Evolutionary conservation across 768 basidiomycete species (phyloP).

Genomic region (Exsudoporus frostii): DNA sequence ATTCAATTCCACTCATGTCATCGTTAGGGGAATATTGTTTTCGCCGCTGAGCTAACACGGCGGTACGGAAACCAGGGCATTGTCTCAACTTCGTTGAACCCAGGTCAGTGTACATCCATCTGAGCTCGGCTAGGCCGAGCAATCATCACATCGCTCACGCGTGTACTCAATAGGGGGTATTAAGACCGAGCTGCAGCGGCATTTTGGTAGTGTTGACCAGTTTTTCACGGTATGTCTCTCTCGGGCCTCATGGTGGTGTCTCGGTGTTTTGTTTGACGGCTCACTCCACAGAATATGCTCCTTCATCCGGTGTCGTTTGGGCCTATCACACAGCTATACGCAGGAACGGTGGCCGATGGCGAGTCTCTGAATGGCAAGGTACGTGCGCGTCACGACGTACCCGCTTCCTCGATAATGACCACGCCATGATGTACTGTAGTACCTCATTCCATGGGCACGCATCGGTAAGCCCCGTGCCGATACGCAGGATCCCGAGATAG

Average conservation of each 20-base stretch:
- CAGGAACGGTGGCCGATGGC: slow-evolving; percentile 44
- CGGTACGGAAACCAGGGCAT: slow-evolving; percentile 46
- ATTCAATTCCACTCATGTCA: background rate
- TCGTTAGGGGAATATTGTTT: slow-evolving; percentile 42
- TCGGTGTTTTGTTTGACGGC: background rate
- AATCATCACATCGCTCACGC: background rate
- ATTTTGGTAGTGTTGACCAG: background rate
- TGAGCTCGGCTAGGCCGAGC: background rate
- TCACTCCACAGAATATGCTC: slow-evolving; percentile 3
- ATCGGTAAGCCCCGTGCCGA: slow-evolving; percentile 30
- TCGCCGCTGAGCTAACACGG: slow-evolving; percentile 41
- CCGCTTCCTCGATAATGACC: background rate
- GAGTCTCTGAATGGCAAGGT: slow-evolving; percentile 46
- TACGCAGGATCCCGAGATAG: slow-evolving; percentile 34
- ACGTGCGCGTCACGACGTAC: background rate
- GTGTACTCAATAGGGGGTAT: slow-evolving; percentile 5
- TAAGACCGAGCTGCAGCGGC: slow-evolving; percentile 23
- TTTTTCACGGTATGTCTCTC: slow-evolving; percentile 8
- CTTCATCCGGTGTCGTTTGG: slow-evolving; percentile 37
- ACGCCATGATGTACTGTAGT: slow-evolving; percentile 26
- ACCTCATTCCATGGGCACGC: slow-evolving; percentile 47
- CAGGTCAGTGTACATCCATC: slow-evolving; percentile 26
- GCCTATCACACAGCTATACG: slow-evolving; percentile 49
- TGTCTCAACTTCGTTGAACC: slow-evolving; percentile 42
- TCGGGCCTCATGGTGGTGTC: background rate